Evolutionary conservation across 1,284 basidiomycete species (phyloP), one percentile per base, ranked within the genome.

Genomic region (Fomitopsis pinicola): DNA sequence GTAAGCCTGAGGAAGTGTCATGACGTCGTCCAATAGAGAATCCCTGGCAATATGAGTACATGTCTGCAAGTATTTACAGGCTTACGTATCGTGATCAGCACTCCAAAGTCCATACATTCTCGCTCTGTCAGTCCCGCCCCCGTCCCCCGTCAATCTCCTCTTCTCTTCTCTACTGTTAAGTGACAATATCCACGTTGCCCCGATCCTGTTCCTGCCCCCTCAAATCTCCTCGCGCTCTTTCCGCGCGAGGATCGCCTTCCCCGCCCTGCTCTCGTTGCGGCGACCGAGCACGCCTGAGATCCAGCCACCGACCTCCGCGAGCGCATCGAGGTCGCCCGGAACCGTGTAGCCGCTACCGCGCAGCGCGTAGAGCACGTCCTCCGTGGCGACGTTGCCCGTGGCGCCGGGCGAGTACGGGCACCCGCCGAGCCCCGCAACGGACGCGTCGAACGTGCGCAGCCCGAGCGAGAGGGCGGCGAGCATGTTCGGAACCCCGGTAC

Each of bases 381-480:
- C 95, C 0, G 94, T 96, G 0, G 92, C 89, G 30, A 95, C 91
- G 68, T 96, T 96, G n/a, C 94, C 94, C 0, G 92, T 95, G 5
- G 95, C 94, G 1, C 95, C 95, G 0, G 96, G 96, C 0, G 94
- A 95, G 75, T 95, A 98, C 1, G 96, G 95, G 70, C 96, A 98
- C 14, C 95, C 95, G 2, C 96, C 96, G 0, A 98, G 83, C 0
- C 95, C 95, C 5, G 88, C 93, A 5, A 97, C 85, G 1, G 91
- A 89, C 6, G 88, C 78, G 70, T 92, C 87, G 57, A 90, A 80
- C 19, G 87, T 86, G 53, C 89, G 81, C 30, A 96, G 77, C 9
- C 88, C 89, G 60, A 82, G 75, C 5, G 78, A 73, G 14, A 92
- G 80, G 2, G 90, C 87, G 2, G 84, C 75, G 56, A 91, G 75